Conservation (phyloP, 2,329 filamentous ascomycete genomes). For the Cercospora zeae-maydis region DNA sequence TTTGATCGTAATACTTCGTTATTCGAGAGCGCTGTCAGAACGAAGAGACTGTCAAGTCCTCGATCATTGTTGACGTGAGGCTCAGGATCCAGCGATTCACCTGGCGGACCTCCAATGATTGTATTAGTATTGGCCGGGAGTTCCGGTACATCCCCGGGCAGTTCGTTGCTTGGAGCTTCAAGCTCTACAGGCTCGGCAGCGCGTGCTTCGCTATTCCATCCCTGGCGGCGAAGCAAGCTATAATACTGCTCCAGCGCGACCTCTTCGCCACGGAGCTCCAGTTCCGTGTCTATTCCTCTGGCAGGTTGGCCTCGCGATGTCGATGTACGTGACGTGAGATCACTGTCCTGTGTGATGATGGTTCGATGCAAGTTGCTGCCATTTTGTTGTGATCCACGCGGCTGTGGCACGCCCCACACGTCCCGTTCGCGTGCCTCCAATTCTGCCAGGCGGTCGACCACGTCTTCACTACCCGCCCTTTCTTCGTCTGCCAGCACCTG, state of each 20-base stretch:
- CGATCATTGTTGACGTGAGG: conserved; percentile 21
- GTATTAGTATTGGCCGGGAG: neutral
- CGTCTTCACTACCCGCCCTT: conserved; percentile 25
- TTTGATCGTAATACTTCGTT: conserved; percentile 8
- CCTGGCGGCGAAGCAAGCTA: conserved; percentile 29
- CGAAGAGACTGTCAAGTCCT: conserved; percentile 21
- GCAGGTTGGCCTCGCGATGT: neutral
- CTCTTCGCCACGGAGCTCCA: conserved; percentile 12
- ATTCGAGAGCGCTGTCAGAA: conserved; percentile 14
- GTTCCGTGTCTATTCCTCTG: neutral
- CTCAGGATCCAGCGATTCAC: conserved; percentile 20
- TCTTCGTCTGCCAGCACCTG: conserved; percentile 34
- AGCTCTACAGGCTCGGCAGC: neutral
- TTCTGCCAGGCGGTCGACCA: conserved; percentile 23
- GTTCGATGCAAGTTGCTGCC: neutral
- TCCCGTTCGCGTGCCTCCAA: conserved; percentile 25
- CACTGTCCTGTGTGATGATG: conserved; percentile 4
- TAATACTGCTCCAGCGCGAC: conserved; percentile 31
- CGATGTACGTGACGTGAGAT: neutral
- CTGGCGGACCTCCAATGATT: conserved; percentile 16
- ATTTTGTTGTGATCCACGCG: neutral
- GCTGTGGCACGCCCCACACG: conserved; percentile 34
- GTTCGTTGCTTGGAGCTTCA: neutral
- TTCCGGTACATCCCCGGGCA: neutral
- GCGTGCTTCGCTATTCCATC: conserved; percentile 20